Evolutionary conservation across 2,329 filamentous ascomycete genomes (phyloP), one percentile per base, ranked within the genome.

Genomic region (Talaromyces sp.): DNA sequence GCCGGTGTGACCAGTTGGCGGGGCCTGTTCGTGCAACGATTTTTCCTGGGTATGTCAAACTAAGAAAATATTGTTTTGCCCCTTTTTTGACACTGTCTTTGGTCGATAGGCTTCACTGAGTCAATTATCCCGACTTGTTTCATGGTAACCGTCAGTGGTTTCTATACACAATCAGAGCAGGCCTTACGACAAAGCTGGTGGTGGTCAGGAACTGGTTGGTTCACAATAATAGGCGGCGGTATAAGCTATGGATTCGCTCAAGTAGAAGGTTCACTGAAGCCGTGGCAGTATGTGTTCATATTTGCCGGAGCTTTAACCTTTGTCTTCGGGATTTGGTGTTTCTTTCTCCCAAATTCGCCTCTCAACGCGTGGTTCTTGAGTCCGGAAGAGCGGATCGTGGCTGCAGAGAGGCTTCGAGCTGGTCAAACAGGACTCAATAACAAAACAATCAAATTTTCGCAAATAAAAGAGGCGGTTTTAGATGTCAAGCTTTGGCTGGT

Each of bases 231-330:
- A 47, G 84, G 85, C 13, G 81, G 83, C 11, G 79, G 75, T 2
- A 69, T 87, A 49, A 86, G 86, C 68, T 87, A 86, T 65, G 85
- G 78, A 8, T 86, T 87, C 62, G 83, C 82, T 0, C 83, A 86
- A 66, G 81, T 87, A 5, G 20, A 27, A 6, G 40, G 40, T 14
- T 27, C 19, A 24, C 40, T 43, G 17, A 19, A 43, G 7, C 40
- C 40, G 16, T 43, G 40, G 40, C 40, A 43, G 16, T 43, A 43
- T 24, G 22, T 43, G 17, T 43, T 22, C 16, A 27, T 43, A 13
- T 43, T 43, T 29, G 40, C 40, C 40, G 40, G 40, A 27, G 24
- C 40, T 13, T 27, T 43, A 20, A 43, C 40, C 5, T 43, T 43
- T 20, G 11, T 43, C 11, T 43, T 43, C 16, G 40, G 40, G 8